Percentiles rank a stretch among this genome's conserved stretches.
Conservation (phyloP, 1,139 yeast species). For the Taiozyma onychis region DNA sequence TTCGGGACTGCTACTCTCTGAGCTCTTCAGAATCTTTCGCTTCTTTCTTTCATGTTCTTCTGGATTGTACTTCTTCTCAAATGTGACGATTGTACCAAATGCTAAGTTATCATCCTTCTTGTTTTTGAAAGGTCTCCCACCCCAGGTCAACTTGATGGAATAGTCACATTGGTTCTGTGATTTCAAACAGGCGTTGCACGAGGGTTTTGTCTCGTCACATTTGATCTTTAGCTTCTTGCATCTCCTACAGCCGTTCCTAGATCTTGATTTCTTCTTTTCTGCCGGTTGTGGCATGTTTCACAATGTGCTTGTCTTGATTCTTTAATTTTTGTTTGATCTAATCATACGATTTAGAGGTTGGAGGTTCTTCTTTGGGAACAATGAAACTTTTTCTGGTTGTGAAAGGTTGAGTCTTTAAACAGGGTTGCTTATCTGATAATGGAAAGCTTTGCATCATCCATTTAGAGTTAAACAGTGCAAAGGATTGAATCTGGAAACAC, state of each 20-base stretch:
- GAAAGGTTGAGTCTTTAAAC: background rate
- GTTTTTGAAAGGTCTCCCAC: conserved; percentile 61
- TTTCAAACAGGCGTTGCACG: conserved; percentile 54
- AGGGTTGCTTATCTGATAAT: background rate
- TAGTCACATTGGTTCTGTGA: conserved; percentile 53
- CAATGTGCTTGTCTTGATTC: background rate
- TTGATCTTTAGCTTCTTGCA: conserved; percentile 68
- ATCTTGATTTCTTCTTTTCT: conserved; percentile 27
- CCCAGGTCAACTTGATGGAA: conserved; percentile 65
- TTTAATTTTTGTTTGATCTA: background rate
- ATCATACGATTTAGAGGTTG: background rate
- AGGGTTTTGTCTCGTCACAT: conserved; percentile 68
- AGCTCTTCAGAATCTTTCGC: background rate
- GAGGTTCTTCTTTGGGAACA: background rate
- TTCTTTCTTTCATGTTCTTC: background rate
- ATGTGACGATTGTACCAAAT: conserved; percentile 14
- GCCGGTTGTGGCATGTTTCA: background rate
- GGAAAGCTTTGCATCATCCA: background rate
- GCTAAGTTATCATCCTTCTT: conserved; percentile 23
- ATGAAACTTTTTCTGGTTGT: background rate
- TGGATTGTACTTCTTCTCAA: conserved; percentile 14
- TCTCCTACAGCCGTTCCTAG: conserved; percentile 55
- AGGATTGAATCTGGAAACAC: background rate
- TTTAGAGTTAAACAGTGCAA: background rate
- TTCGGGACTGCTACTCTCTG: background rate